Base-by-base conservation (phyloP, 148 eudicot species). In the Vaccinium darrowii region DNA sequence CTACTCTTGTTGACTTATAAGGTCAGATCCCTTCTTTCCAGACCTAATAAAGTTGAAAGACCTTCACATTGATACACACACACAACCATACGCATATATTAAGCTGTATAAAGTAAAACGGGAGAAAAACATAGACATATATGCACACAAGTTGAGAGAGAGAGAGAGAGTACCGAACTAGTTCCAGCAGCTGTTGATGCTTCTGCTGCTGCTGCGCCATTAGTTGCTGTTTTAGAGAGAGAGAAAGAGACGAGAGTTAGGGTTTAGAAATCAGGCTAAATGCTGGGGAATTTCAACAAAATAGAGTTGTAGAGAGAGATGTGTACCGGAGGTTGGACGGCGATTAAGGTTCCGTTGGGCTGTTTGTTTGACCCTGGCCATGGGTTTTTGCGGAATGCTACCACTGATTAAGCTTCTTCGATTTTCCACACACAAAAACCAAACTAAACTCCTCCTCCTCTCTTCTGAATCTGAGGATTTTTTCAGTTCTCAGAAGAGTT, bases 161-260 rank as follows among this genome's bases (percentile, higher is more conserved):
- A 30, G 60, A 33, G 84, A 71, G 78, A 71, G 67, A 72, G 84
- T 82, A 82, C 84, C 84, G 79, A 82, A 52, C 30, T 71, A 47
- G 65, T 36, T 15, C 51, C 79, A 51, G 84, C 63, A 23, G 65
- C 50, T 30, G 84, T 23, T 18, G 52, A 36, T 36, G 39, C 39
- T 36, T 3, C 39, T 36, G 36, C 0, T 19, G 9, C 25, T 67
- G 16, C 51, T 27, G 30, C 77, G 33, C 65, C 63, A 52, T 3
- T 2, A 27, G 63, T 72, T 62, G 39, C 12, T 72, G n/a, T 65
- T 69, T 27, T 11, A 27, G 36, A 2, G 5, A 67, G 47, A 50
- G 47, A 50, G 76, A 69, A 14, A 16, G 13, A 49, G 39, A 65
- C 5, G 25, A 8, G 76, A 52, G 54, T 47, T 63, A 65, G 83